Evolutionary conservation across 257 asterid genomes (phyloP).

Genomic region (Nemophila menziesii): DNA sequence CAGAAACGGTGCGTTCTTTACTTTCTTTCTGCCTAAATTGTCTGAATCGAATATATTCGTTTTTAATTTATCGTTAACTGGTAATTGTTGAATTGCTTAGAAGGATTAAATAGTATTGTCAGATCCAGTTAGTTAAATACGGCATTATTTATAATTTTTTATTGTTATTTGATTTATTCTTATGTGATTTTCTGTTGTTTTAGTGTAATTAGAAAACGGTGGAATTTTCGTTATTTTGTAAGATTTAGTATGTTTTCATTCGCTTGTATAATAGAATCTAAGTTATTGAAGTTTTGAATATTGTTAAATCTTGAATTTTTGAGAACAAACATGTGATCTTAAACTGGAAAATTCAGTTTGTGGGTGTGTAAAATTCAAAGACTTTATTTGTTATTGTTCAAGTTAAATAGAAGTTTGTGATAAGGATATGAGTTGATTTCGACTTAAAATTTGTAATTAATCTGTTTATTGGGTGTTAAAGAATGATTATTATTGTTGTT

Average conservation of each 20-base stretch:
- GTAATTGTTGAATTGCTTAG: too few species aligned
- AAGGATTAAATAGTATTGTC: too few species aligned
- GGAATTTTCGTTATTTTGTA: too few species aligned
- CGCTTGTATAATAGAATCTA: not conserved
- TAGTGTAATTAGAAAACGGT: too few species aligned
- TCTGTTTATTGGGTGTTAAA: not conserved
- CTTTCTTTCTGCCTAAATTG: not conserved
- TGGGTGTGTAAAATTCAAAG: not conserved
- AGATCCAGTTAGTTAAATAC: too few species aligned
- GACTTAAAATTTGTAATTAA: not conserved
- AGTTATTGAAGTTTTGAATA: not conserved
- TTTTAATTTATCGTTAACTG: not conserved
- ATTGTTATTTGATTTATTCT: not conserved
- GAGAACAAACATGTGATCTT: too few species aligned
- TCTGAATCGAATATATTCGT: not conserved
- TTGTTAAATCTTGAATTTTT: not conserved
- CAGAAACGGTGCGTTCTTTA: conserved; percentile 23
- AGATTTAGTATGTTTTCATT: not conserved
- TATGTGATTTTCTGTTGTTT: too few species aligned
- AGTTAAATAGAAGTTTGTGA: not conserved
- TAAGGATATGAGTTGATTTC: too few species aligned
- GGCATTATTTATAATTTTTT: too few species aligned
- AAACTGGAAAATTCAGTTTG: not conserved
- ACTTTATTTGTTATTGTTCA: not conserved
- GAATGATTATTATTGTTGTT: not conserved